Evolutionary conservation across 768 basidiomycete species (phyloP).

Genomic region (Hygrophoropsis aurantiaca): DNA sequence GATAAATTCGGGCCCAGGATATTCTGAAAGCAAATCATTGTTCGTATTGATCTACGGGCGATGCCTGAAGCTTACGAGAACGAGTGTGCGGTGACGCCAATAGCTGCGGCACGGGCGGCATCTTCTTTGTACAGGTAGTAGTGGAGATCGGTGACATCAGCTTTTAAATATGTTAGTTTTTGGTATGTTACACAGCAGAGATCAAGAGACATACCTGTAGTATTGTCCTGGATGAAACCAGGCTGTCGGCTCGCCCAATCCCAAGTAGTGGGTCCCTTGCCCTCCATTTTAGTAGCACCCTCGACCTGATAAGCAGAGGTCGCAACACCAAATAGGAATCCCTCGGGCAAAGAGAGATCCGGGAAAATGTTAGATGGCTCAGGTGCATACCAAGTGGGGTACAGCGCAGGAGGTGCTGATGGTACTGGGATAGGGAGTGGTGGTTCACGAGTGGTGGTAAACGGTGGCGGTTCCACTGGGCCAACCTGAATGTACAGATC

Average conservation of each 20-base stretch:
- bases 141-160: slow-evolving; percentile 47
- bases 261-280: slow-evolving; percentile 49
- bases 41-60: no score
- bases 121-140: slow-evolving; percentile 57
- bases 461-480: slow-evolving; percentile 42
- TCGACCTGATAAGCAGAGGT: slow-evolving; percentile 56
- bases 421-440: slow-evolving; percentile 38
- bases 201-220: slow-evolving; percentile 33
- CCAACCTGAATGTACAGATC: slow-evolving; percentile 34
- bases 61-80: slow-evolving; percentile 43
- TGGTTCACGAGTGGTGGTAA: slow-evolving; percentile 44
- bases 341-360: slow-evolving; percentile 43
- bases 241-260: slow-evolving; percentile 47
- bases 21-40: slow-evolving; percentile 28
- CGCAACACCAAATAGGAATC: slow-evolving; percentile 52
- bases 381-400: slow-evolving; percentile 47
- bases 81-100: slow-evolving; percentile 53
- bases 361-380: slow-evolving; percentile 44
- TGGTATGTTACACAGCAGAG: background rate
- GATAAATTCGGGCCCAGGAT: slow-evolving; percentile 43
- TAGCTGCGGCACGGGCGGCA: slow-evolving; percentile 45
- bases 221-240: slow-evolving; percentile 40
- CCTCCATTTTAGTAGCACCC: slow-evolving; percentile 50
- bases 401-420: slow-evolving; percentile 44
- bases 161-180: slow-evolving; percentile 18